phyloP scores from a whole-genome alignment of 1,139 yeast species.

The Lodderomyces pseudojiufengensis region DNA sequence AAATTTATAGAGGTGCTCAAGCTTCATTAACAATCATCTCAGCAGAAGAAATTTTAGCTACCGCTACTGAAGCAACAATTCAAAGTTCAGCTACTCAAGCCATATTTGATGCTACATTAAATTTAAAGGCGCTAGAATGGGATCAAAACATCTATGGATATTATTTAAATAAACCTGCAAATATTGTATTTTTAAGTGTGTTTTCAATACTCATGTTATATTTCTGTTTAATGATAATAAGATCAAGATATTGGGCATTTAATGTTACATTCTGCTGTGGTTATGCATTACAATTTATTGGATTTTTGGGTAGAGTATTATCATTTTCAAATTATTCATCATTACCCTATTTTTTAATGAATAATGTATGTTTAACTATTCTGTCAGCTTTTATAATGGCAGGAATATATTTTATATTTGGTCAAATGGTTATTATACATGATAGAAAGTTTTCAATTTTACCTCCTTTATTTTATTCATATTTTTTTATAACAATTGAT shows the following conservation, averaged over 20 bases:
- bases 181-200: conserved; percentile 26
- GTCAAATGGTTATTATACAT: conserved; percentile 64
- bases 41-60: conserved; percentile 35
- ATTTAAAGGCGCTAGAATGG: conserved; percentile 25
- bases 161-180: conserved; percentile 21
- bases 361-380: conserved; percentile 64
- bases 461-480: conserved; percentile 70
- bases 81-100: conserved; percentile 30
- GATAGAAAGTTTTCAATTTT: conserved; percentile 59
- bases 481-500: conserved; percentile 63
- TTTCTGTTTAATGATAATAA: conserved; percentile 17
- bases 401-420: conserved; percentile 73
- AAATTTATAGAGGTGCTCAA: conserved; percentile 32
- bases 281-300: conserved; percentile 42
- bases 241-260: conserved; percentile 29
- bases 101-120: conserved; percentile 30
- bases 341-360: conserved; percentile 51
- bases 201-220: conserved; percentile 24
- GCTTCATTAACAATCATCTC: conserved; percentile 35
- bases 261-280: conserved; percentile 30
- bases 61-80: conserved; percentile 30
- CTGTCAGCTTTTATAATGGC: conserved; percentile 90
- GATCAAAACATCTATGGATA: conserved; percentile 32
- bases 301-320: conserved; percentile 62
- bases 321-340: conserved; percentile 40